Evolutionary conservation across 208 protist genomes (phyloP).

Genomic region (Endotrypanum monterogeii): DNA sequence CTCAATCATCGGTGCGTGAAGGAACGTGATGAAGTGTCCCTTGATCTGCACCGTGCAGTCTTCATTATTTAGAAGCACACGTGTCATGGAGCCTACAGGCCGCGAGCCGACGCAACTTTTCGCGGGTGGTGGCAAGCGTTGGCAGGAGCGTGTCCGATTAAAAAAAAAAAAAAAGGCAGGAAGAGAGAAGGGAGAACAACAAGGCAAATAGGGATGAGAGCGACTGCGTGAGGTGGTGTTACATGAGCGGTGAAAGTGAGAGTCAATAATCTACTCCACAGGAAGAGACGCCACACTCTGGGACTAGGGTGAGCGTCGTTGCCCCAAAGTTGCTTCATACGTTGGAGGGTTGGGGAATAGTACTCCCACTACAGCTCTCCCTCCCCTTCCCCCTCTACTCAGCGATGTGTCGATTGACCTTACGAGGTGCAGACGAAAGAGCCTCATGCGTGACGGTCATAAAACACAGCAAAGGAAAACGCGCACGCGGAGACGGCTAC

Average conservation of each 20-base stretch:
- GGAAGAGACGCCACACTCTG: not conserved
- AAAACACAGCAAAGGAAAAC: too few species aligned
- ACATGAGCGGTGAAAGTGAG: not conserved
- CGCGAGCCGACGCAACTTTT: not conserved
- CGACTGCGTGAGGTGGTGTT: not conserved
- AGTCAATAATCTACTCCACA: not conserved
- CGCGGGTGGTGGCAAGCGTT: not conserved
- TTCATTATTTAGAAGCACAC: slow-evolving; percentile 53
- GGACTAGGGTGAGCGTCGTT: not conserved
- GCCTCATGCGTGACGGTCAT: not conserved
- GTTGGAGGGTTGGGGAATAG: not conserved
- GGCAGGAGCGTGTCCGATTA: not conserved
- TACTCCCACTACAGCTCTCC: not conserved
- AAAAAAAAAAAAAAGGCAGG: not conserved
- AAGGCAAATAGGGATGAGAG: not conserved
- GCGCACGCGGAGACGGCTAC: too few species aligned
- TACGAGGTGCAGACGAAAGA: slow-evolving; percentile 13
- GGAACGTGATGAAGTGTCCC: slow-evolving; percentile 42
- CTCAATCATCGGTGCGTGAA: slow-evolving; percentile 9
- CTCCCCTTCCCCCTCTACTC: not conserved
- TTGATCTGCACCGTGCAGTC: slow-evolving; percentile 48
- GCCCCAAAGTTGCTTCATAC: not conserved
- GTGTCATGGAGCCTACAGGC: slow-evolving; percentile 24
- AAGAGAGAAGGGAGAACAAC: not conserved
- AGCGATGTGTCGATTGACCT: not conserved